Percentiles rank a stretch among this genome's conserved stretches.
Evolutionary conservation across 2,329 filamentous ascomycete species (phyloP).

Genomic region (Pseudogymnoascus sp.): DNA sequence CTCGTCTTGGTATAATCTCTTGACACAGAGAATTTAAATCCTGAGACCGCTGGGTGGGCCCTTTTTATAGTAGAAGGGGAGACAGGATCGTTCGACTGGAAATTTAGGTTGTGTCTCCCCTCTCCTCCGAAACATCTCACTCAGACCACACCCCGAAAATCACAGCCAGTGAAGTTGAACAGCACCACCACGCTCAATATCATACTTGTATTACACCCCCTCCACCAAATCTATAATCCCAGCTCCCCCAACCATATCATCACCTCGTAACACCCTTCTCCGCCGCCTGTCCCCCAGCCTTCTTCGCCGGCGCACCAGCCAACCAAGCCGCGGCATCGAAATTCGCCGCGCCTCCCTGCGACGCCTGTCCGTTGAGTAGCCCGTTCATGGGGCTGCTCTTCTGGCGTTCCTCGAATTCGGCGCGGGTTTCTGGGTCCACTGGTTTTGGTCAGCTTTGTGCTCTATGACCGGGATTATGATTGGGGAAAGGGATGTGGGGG

Average conservation of each 20-base stretch:
- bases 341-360: constrained; percentile 42
- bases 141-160: background rate
- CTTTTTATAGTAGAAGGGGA: constrained; percentile 14
- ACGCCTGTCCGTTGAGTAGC: constrained; percentile 35
- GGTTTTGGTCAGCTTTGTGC: background rate
- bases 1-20: no score
- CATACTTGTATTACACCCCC: background rate
- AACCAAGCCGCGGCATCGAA: constrained; percentile 64
- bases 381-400: constrained; percentile 62
- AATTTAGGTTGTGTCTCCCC: background rate
- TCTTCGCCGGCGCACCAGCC: constrained; percentile 41
- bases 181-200: background rate
- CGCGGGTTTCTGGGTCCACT: constrained; percentile 97
- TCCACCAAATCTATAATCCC: background rate
- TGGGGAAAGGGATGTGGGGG: no score
- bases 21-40: background rate
- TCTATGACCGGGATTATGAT: no score
- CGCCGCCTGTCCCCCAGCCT: constrained; percentile 13
- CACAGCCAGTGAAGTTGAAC: background rate
- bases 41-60: constrained; percentile 14
- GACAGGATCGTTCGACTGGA: no score
- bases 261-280: constrained; percentile 8
- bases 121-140: background rate
- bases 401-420: constrained; percentile 86
- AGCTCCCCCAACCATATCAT: background rate